Evolutionary conservation across 2,329 filamentous ascomycete genomes (phyloP), one percentile per base, ranked within the genome.

Genomic region (Aspergillus eucalypticola): DNA sequence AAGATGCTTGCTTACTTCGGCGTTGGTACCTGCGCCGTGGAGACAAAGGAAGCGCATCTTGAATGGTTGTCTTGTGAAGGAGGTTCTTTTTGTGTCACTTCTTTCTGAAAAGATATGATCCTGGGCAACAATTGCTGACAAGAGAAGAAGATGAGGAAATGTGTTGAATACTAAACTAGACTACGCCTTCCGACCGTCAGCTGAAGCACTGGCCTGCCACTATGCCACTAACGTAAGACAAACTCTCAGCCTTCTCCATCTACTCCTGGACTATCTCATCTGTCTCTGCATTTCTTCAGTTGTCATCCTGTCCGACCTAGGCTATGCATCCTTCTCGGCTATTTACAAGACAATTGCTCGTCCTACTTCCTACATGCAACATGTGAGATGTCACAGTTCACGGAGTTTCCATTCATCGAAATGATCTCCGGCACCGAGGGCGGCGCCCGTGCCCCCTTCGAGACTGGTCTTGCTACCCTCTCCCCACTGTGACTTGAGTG

Each of bases 21-120:
- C 62, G 59, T 70, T 73, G 54, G 72, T 74, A 50, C 70, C 67
- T 3, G 66, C 67, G 42, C 71, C 71, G 50, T 74, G 72, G 15
- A 74, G 60, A 67, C 72, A 74, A 29, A 74, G 66, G 39, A 74
- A 74, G 8, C 67, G 68, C 72, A 74, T 74, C 17, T 17, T 67
- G 55, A 42, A 27, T 29, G 41, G 8, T 29, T 50, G 32, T 25
- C 10, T 8, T 8, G 35, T 54, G 44, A 27, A 19, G 27, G 27
- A 1, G 2, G 42, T 27, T 39, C 15, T 23, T 51, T 29, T 8
- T 15, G 25, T n/a, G 15, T 35, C 32, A 17, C 6, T 29, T 8
- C 29, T 5, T 8, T 8, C 10, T 19, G n/a, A 15, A 50, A 8
- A 8, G 15, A 23, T 49, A 2, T 27, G 44, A 10, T 27, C 21